Conservation (phyloP, 2,329 filamentous ascomycete genomes). For the Xylaria multiplex region DNA sequence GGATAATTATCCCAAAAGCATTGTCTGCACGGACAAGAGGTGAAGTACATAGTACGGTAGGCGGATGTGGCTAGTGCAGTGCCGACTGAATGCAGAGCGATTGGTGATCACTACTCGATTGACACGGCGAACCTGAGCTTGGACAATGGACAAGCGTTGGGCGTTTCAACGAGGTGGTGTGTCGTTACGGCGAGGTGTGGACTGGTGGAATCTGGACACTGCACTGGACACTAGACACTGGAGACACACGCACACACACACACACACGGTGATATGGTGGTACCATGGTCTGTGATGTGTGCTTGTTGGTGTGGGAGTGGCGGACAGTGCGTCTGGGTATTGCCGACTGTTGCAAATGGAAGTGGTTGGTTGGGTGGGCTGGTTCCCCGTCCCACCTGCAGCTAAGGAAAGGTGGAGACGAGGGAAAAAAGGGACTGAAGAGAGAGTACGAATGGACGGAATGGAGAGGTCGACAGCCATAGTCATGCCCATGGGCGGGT, state of each 20-base stretch:
- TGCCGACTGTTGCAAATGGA: conserved; percentile 25
- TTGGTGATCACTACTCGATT: conserved; percentile 28
- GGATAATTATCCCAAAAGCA: conserved; percentile 26
- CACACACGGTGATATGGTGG: no score
- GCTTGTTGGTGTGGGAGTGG: conserved; percentile 8
- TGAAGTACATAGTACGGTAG: not conserved
- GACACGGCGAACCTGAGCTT: conserved; percentile 24
- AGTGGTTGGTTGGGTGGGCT: conserved; percentile 18
- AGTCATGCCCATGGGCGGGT: not conserved
- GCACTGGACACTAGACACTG: no score
- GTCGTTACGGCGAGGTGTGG: not conserved
- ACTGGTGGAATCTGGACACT: conserved; percentile 13
- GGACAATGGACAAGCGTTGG: conserved; percentile 15
- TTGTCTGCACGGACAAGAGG: conserved; percentile 6
- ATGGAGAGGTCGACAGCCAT: no score
- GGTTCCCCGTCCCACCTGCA: not conserved
- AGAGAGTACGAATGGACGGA: not conserved
- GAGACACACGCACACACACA: no score
- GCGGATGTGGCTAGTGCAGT: conserved; percentile 27
- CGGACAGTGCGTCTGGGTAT: conserved; percentile 24
- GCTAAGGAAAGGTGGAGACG: not conserved
- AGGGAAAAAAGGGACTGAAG: not conserved
- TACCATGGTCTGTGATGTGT: no score
- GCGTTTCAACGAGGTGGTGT: conserved; percentile 27
- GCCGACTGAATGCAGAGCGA: conserved; percentile 14